Conservation (phyloP, 805 yeast genomes). For the Ogataea corticis region DNA sequence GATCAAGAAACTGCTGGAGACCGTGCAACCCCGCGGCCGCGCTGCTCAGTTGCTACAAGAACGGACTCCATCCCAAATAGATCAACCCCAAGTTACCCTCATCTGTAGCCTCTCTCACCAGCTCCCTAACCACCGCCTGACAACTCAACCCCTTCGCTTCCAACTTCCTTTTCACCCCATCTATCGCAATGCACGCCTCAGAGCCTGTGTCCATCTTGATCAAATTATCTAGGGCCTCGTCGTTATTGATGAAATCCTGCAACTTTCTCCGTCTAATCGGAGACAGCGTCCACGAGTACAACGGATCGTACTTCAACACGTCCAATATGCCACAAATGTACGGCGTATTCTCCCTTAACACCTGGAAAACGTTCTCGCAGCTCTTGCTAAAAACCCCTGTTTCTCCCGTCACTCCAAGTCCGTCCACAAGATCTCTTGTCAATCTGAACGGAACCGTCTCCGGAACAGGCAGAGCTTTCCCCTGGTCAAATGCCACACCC, state of each 20-base stretch:
- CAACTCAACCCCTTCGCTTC: constrained; percentile 65
- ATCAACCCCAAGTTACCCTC: constrained; percentile 67
- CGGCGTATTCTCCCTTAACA: constrained; percentile 62
- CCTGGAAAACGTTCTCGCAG: constrained; percentile 71
- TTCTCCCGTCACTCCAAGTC: constrained; percentile 84
- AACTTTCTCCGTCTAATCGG: constrained; percentile 62
- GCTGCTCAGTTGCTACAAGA: too few relatives aligned
- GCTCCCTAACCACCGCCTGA: constrained; percentile 81
- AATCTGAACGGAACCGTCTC: constrained; percentile 93
- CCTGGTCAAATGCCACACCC: constrained; percentile 97
- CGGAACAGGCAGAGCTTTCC: constrained; percentile 78
- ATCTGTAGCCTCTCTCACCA: constrained; percentile 75
- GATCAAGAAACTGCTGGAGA: too few relatives aligned
- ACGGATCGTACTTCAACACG: constrained; percentile 87
- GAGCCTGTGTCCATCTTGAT: constrained; percentile 39
- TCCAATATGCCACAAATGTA: constrained; percentile 80
- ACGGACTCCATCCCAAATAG: constrained; percentile 85
- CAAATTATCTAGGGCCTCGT: constrained; percentile 22
- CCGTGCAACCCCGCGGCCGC: too few relatives aligned
- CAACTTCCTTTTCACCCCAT: constrained; percentile 70
- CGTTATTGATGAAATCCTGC: constrained; percentile 39
- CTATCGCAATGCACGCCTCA: constrained; percentile 80
- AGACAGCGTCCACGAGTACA: constrained; percentile 88
- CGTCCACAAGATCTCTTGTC: constrained; percentile 89
- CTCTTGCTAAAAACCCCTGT: constrained; percentile 73